Evolutionary conservation across 2,329 filamentous ascomycete species (phyloP).

Genomic region (Zopfia rhizophila): DNA sequence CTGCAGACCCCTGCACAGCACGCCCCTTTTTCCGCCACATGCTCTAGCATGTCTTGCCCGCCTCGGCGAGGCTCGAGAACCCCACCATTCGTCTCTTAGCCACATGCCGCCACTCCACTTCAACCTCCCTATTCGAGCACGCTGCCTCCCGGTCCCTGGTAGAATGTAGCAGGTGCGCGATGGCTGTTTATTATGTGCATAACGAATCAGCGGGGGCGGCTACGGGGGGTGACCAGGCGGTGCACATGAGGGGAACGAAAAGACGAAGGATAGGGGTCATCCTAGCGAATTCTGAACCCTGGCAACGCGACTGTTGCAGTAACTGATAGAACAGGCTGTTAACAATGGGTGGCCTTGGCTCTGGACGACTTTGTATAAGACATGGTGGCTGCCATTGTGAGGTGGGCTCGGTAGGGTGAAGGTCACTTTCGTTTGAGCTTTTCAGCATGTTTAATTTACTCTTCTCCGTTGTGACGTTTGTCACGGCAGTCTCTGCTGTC

Average conservation of each 20-base stretch:
- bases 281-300: not conserved
- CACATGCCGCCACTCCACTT: not conserved
- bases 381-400: not conserved
- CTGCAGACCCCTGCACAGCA: too few species aligned
- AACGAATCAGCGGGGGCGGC: not conserved
- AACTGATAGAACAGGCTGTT: too few species aligned
- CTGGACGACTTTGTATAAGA: not conserved
- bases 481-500: constrained; percentile 12
- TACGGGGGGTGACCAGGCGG: not conserved
- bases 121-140: not conserved
- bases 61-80: not conserved
- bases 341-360: too few species aligned
- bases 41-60: too few species aligned
- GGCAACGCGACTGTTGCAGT: too few species aligned
- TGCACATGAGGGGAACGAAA: not conserved
- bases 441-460: constrained; percentile 3
- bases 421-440: not conserved
- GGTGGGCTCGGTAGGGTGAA: not conserved
- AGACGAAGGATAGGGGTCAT: not conserved
- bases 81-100: not conserved
- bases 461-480: constrained; percentile 2
- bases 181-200: not conserved
- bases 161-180: not conserved
- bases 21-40: too few species aligned
- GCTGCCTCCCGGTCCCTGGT: not conserved